phyloP scores from a whole-genome alignment of 345 rosid genomes.

The Gossypium thurberi region DNA sequence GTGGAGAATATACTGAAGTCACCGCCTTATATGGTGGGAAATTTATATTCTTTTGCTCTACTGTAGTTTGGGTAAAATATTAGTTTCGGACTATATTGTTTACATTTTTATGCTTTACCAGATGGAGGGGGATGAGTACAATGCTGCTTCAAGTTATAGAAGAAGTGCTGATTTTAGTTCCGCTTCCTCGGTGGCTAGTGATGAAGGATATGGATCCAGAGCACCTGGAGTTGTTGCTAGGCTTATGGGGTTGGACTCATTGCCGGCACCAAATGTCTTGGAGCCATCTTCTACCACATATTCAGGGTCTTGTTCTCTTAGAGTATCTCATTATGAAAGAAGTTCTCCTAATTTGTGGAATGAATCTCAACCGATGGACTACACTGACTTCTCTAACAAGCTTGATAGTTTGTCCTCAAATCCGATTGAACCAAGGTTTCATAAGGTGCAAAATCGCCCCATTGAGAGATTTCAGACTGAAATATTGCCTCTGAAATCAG shows the following conservation, averaged over 20 bases:
- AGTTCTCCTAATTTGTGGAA: slow-evolving; percentile 29
- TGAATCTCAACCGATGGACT: slow-evolving; percentile 38
- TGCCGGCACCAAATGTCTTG: slow-evolving; percentile 48
- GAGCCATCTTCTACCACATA: slow-evolving; percentile 35
- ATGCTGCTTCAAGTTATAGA: slow-evolving; percentile 34
- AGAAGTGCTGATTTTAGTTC: slow-evolving; percentile 44
- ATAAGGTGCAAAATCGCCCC: slow-evolving; percentile 38
- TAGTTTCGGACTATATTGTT: slow-evolving; percentile 16
- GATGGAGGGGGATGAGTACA: slow-evolving; percentile 42
- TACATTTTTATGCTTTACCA: slow-evolving; percentile 16
- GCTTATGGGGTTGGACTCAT: slow-evolving; percentile 90
- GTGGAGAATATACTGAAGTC: slow-evolving; percentile 23
- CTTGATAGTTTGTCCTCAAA: slow-evolving; percentile 31
- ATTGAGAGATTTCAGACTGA: slow-evolving; percentile 78
- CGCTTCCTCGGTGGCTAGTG: slow-evolving; percentile 59
- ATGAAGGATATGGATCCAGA: slow-evolving; percentile 53
- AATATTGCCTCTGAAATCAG: slow-evolving; percentile 64
- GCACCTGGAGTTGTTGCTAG: slow-evolving; percentile 90
- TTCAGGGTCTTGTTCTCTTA: slow-evolving; percentile 25
- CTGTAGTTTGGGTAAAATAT: background rate
- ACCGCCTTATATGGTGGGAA: slow-evolving; percentile 38
- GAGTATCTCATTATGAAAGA: slow-evolving; percentile 27
- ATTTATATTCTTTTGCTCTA: slow-evolving; percentile 1
- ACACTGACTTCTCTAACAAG: slow-evolving; percentile 26
- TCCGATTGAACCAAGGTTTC: slow-evolving; percentile 32